phyloP scores from a whole-genome alignment of 1,284 basidiomycete species.

The Apiotrichum laibachii region DNA sequence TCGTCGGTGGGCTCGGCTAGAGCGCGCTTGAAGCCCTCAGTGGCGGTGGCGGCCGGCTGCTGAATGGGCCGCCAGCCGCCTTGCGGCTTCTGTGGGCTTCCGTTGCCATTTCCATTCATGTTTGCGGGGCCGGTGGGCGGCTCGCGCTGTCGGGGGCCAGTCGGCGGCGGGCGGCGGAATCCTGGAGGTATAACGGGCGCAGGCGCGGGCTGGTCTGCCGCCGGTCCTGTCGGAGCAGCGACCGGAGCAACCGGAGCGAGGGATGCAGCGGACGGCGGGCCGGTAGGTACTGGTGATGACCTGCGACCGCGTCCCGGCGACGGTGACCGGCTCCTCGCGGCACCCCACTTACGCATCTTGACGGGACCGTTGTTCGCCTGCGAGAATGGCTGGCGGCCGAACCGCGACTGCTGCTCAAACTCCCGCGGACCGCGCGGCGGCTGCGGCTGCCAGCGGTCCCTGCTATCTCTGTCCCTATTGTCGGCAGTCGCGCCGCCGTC shows the following conservation, averaged over 20 bases:
- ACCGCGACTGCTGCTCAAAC: background rate
- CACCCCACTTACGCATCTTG: slow-evolving; percentile 24
- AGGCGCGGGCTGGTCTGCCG: background rate
- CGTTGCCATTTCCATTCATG: background rate
- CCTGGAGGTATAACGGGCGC: background rate
- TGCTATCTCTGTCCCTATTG: background rate
- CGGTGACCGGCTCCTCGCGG: background rate
- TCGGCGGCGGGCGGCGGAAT: slow-evolving; percentile 1
- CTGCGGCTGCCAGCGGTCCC: slow-evolving; percentile 1
- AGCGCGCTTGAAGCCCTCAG: background rate
- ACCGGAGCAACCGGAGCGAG: background rate
- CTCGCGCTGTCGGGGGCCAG: slow-evolving; percentile 1
- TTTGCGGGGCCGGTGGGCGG: slow-evolving; percentile 7
- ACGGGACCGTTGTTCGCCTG: slow-evolving; percentile 8
- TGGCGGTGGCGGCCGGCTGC: background rate
- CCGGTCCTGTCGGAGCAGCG: background rate
- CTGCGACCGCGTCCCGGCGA: background rate
- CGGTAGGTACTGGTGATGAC: slow-evolving; percentile 1
- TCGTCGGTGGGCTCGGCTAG: background rate
- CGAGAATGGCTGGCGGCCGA: slow-evolving; percentile 1
- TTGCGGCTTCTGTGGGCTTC: background rate
- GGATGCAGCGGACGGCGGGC: background rate
- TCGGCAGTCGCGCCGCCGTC: slow-evolving; percentile 8
- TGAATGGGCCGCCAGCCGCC: slow-evolving; percentile 2
- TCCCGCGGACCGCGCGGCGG: background rate